Evolutionary conservation across 2,329 filamentous ascomycete genomes (phyloP).

Genomic region (Myriosclerotinia curreyana): DNA sequence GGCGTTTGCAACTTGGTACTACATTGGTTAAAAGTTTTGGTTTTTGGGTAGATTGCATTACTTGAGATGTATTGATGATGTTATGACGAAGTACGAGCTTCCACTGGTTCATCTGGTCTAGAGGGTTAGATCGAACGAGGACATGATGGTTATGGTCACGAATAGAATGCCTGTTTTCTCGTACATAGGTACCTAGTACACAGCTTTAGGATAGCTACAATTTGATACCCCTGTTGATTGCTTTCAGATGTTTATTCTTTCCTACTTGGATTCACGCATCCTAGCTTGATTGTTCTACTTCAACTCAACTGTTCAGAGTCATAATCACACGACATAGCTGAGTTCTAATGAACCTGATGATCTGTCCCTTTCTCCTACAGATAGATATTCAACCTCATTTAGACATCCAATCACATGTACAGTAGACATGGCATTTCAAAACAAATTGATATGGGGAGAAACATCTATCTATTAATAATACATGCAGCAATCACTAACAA

Average conservation of each 20-base stretch:
- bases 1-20: conserved; percentile 21
- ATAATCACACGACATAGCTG: too few relatives aligned
- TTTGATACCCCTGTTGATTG: conserved; percentile 19
- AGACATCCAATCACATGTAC: not conserved
- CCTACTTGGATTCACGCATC: not conserved
- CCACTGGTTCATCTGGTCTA: not conserved
- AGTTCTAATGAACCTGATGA: too few relatives aligned
- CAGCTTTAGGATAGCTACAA: conserved; percentile 15
- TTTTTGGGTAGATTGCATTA: not conserved
- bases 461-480: not conserved
- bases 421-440: not conserved
- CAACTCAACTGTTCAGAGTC: not conserved
- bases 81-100: not conserved
- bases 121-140: not conserved
- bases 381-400: not conserved
- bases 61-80: not conserved
- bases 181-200: conserved; percentile 3
- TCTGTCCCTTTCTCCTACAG: not conserved
- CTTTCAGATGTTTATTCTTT: not conserved
- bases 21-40: not conserved
- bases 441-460: not conserved
- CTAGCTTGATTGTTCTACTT: not conserved
- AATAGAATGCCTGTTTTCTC: not conserved
- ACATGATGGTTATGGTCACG: not conserved
- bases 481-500: not conserved